phyloP scores from a whole-genome alignment of 352 stramenopile genomes.

The Lagenidium giganteum region DNA sequence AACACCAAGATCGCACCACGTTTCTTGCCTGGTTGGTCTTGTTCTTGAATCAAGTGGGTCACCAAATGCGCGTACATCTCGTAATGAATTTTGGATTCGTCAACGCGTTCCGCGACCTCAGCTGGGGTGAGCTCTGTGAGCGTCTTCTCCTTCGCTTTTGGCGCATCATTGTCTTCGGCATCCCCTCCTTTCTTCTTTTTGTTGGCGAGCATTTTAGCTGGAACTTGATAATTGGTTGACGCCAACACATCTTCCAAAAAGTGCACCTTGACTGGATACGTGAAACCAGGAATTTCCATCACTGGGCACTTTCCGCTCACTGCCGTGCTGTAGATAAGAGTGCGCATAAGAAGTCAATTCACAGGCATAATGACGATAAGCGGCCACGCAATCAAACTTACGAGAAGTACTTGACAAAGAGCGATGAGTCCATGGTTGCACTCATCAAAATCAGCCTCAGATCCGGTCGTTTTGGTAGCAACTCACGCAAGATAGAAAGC shows the following conservation, averaged over 20 bases:
- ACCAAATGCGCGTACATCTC: conserved; percentile 87
- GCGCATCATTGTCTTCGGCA: conserved; percentile 19
- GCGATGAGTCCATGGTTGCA: conserved; percentile 91
- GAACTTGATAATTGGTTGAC: conserved; percentile 57
- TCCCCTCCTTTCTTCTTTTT: conserved; percentile 28
- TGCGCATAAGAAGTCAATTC: too few species aligned
- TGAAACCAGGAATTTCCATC: conserved; percentile 82
- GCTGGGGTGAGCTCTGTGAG: conserved; percentile 27
- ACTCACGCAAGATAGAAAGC: conserved; percentile 88
- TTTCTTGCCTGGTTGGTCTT: conserved; percentile 2
- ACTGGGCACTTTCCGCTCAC: conserved; percentile 72
- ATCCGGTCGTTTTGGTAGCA: conserved; percentile 64
- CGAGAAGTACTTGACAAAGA: conserved; percentile 88
- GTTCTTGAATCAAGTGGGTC: conserved; percentile 60
- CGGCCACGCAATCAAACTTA: too few species aligned
- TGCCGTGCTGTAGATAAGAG: too few species aligned
- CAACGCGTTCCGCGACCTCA: conserved; percentile 65
- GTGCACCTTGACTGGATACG: conserved; percentile 70
- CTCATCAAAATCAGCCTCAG: conserved; percentile 95
- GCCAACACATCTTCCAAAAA: conserved; percentile 77
- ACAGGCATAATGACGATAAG: too few species aligned
- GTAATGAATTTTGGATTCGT: conserved; percentile 93
- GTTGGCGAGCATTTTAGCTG: conserved; percentile 43
- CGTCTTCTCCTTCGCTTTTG: conserved; percentile 19
- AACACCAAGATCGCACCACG: conserved; percentile 78